Base-by-base conservation (phyloP, 2,329 filamentous ascomycete species). In the Colletotrichum noveboracense region DNA sequence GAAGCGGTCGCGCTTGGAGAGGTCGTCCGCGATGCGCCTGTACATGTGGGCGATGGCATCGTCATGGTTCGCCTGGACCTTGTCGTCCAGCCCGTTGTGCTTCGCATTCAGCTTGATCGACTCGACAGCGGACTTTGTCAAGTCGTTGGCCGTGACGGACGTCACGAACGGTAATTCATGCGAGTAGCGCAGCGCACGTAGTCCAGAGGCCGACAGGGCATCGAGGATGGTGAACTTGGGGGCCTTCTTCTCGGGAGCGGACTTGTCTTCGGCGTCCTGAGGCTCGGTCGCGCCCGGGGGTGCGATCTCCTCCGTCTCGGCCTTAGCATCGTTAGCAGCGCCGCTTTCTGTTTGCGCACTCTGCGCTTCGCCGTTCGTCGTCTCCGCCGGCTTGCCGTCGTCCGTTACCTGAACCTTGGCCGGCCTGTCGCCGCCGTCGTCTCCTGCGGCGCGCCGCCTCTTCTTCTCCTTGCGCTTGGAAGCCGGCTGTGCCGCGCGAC, bases 1-100 rank as follows among this genome's bases (percentile, higher is more conserved):
- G 26, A 81, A 79, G 73, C 85, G 81, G 75, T 87, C 84, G 60
- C 84, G 79, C 70, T 85, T 82, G 60, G 89, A 84, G 43, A 90
- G 82, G 70, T 89, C 88, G 48, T 89, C 85, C 8, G 92, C 90
- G 61, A 94, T 88, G 69, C 91, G 87, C 76, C 90, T 90, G 84
- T 98, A 98, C 96, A 99, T 98, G 84, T 98, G 95, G 6, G 92
- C 93, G 62, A 97, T 91, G 1, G 97, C 97, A 85, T 98, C 96
- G 60, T 95, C 94, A 38, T 93, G 93, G 36, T 93, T 94, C 6
- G 95, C 91, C 6, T 89, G 90, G 74, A 98, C 94, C 79, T 92
- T 94, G 64, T 91, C 88, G 60, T 91, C 87, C 3, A 98, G 88
- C 16, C 90, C 89, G 83, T 98, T 99, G 85, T 98, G 94, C 77